Evolutionary conservation across 179 eudicot species (phyloP).

Genomic region (Sideroxylon spinosum): DNA sequence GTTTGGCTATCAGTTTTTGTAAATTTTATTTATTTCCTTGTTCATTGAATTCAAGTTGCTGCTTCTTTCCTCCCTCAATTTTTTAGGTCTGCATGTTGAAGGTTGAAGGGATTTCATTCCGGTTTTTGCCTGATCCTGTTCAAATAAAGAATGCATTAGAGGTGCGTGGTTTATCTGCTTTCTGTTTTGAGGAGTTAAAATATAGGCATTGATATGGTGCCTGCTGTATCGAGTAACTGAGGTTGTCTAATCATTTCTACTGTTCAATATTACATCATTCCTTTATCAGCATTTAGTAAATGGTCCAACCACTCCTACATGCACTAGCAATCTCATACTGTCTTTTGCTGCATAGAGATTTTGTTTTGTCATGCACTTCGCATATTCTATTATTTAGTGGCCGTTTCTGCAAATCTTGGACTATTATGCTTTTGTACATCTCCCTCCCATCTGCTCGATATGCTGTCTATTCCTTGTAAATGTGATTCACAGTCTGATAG

Average conservation of each 20-base stretch:
- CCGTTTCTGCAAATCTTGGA: neutral
- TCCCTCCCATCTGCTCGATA: neutral
- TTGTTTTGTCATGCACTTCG: neutral
- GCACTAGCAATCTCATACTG: too few relatives aligned
- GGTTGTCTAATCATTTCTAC: neutral
- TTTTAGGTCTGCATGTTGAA: constrained; percentile 81
- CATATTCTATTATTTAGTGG: neutral
- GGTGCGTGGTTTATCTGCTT: constrained; percentile 34
- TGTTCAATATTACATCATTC: neutral
- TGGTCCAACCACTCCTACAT: neutral
- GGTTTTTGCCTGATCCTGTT: constrained; percentile 95
- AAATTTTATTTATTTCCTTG: neutral
- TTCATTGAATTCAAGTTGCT: neutral
- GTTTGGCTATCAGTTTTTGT: neutral
- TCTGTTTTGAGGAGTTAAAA: neutral
- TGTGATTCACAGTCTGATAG: neutral
- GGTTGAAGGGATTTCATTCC: constrained; percentile 94
- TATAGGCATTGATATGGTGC: neutral
- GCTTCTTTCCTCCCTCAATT: neutral
- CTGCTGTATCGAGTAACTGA: neutral
- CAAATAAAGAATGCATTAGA: constrained; percentile 93
- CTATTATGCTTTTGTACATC: neutral
- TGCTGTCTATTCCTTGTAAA: neutral
- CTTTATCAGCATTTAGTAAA: neutral
- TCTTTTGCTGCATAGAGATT: neutral